Percentiles rank a stretch among this genome's conserved stretches.
These are phyloP conservation scores for Anthracocystis setariae DNA, from an alignment of 1,284 basidiomycete genomes.

Conservation along the genomic window DNA sequence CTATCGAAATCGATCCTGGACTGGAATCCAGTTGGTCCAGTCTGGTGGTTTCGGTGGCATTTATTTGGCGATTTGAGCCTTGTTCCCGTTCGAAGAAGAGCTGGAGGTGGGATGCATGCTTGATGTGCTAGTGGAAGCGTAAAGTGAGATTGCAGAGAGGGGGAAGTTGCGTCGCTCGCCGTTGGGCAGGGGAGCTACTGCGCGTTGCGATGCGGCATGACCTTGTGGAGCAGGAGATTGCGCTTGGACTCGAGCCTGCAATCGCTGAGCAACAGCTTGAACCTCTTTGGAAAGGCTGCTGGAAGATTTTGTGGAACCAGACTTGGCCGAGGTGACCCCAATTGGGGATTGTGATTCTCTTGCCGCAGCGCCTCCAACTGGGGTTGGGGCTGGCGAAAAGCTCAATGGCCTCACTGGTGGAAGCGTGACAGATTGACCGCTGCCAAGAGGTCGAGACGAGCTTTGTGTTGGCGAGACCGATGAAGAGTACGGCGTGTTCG, in stretches of 20 bases:
- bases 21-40: too few relatives aligned
- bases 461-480: slow-evolving; percentile 24
- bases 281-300: slow-evolving; percentile 43
- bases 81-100: slow-evolving; percentile 13
- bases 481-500: slow-evolving; percentile 17
- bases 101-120: slow-evolving; percentile 24
- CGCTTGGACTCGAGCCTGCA: slow-evolving; percentile 46
- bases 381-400: neutral
- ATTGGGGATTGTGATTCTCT: slow-evolving; percentile 14
- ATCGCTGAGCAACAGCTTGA: slow-evolving; percentile 40
- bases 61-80: slow-evolving; percentile 27
- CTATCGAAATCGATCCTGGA: too few relatives aligned
- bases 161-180: slow-evolving; percentile 39
- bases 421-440: slow-evolving; percentile 6
- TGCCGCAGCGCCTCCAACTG: slow-evolving; percentile 2
- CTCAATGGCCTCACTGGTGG: slow-evolving; percentile 7
- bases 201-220: slow-evolving; percentile 9
- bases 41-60: neutral
- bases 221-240: slow-evolving; percentile 26
- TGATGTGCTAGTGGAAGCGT: slow-evolving; percentile 31
- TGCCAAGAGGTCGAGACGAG: slow-evolving; percentile 4
- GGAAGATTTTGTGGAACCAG: slow-evolving; percentile 2
- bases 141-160: slow-evolving; percentile 41
- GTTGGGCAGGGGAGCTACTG: slow-evolving; percentile 10
- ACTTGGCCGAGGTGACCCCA: neutral